A percentile compares a stretch with the other conserved stretches of the same genome.
Conservation (phyloP, 2,329 filamentous ascomycete genomes). For the Neonectria sp. region DNA sequence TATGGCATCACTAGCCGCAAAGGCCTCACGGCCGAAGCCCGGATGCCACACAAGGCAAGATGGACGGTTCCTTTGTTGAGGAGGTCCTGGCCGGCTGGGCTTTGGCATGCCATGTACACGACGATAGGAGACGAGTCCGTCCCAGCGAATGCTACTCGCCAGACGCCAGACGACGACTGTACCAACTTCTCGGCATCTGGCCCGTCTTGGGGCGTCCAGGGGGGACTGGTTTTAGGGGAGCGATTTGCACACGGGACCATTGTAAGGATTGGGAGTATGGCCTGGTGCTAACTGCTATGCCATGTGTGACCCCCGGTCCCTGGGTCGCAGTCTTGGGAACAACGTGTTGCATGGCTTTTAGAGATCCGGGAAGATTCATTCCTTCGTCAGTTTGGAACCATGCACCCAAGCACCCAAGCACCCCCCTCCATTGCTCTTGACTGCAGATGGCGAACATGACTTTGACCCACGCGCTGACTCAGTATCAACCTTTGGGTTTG, state of each 20-base stretch:
- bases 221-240: slow-evolving; percentile 37
- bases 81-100: background rate
- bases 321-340: slow-evolving; percentile 37
- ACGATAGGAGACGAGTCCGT: slow-evolving; percentile 8
- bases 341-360: slow-evolving; percentile 31
- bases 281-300: slow-evolving; percentile 40
- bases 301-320: slow-evolving; percentile 44
- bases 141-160: slow-evolving; percentile 27
- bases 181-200: slow-evolving; percentile 43
- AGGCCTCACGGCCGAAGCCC: background rate
- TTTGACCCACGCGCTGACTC: slow-evolving; percentile 20
- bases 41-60: background rate
- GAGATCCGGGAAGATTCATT: slow-evolving; percentile 36
- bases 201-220: slow-evolving; percentile 32
- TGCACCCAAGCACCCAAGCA: slow-evolving; percentile 4
- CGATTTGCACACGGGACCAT: slow-evolving; percentile 40
- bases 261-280: slow-evolving; percentile 40
- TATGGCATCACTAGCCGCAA: no score
- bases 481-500: slow-evolving; percentile 7
- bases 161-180: slow-evolving; percentile 21
- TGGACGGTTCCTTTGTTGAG: background rate
- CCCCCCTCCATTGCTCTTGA: slow-evolving; percentile 18
- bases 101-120: slow-evolving; percentile 3
- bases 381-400: slow-evolving; percentile 26
- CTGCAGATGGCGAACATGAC: slow-evolving; percentile 19